Percentiles rank a stretch among this genome's conserved stretches.
Conservation (phyloP, 208 protist genomes). For the Acanthamoeba polyphaga region DNA sequence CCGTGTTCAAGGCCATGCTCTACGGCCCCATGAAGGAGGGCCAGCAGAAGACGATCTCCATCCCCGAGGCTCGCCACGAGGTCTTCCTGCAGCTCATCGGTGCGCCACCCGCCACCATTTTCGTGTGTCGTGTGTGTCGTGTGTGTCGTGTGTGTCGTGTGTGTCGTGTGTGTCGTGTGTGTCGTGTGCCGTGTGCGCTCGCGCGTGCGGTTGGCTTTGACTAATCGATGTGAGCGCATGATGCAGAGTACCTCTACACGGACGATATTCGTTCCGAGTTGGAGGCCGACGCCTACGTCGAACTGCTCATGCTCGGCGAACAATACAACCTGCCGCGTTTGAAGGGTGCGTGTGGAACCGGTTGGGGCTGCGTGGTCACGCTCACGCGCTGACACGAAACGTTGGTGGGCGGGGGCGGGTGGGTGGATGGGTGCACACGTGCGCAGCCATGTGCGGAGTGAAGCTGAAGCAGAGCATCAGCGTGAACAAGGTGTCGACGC, state of each 20-base stretch:
- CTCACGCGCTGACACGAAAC: no score
- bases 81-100: conserved; percentile 13
- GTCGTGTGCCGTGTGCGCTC: no score
- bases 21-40: conserved; percentile 43
- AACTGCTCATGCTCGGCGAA: conserved; percentile 50
- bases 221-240: no score
- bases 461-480: conserved; percentile 64
- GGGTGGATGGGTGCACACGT: no score
- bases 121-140: neutral
- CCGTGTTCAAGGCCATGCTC: conserved; percentile 43
- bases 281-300: conserved; percentile 30
- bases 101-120: neutral
- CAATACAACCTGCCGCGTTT: conserved; percentile 29
- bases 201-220: no score
- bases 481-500: conserved; percentile 33
- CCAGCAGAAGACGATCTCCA: neutral
- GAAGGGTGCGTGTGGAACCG: neutral
- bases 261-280: conserved; percentile 22
- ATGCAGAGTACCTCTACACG: conserved; percentile 19
- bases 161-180: no score
- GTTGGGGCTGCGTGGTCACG: no score
- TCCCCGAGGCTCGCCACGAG: conserved; percentile 22
- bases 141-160: no score
- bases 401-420: no score
- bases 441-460: conserved; percentile 5